phyloP scores from a whole-genome alignment of 495 filamentous ascomycete species.

The Daldinia grandis region DNA sequence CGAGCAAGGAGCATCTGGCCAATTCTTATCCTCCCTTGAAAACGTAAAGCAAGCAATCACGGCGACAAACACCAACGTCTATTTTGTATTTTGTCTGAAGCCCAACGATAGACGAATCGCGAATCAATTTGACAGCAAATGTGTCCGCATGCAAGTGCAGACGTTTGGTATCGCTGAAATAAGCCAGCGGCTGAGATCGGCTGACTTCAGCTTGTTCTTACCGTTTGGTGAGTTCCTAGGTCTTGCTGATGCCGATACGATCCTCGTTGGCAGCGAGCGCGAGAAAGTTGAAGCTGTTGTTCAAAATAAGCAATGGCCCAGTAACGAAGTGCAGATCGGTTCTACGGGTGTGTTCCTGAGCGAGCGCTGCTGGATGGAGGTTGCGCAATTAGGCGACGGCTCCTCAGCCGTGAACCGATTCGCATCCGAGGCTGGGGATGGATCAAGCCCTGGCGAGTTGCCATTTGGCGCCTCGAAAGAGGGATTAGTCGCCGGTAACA shows the following conservation, averaged over 20 bases:
- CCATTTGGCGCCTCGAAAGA: constrained; percentile 75
- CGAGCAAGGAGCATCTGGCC: constrained; percentile 87
- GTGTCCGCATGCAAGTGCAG: constrained; percentile 91
- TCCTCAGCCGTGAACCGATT: constrained; percentile 63
- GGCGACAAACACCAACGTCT: constrained; percentile 83
- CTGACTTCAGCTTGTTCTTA: constrained; percentile 94
- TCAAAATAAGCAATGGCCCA: constrained; percentile 88
- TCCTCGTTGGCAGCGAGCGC: constrained; percentile 87
- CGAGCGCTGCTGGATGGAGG: constrained; percentile 91
- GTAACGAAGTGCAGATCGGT: constrained; percentile 89
- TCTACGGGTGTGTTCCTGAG: constrained; percentile 95
- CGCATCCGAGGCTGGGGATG: constrained; percentile 56
- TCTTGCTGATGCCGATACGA: constrained; percentile 79
- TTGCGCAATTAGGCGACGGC: constrained; percentile 77
- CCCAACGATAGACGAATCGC: constrained; percentile 97
- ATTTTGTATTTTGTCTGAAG: constrained; percentile 97
- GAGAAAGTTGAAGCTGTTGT: constrained; percentile 92
- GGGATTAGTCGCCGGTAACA: constrained; percentile 65
- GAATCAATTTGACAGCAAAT: constrained; percentile 99
- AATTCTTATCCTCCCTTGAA: constrained; percentile 89
- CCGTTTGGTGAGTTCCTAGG: constrained; percentile 96
- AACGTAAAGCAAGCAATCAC: constrained; percentile 86
- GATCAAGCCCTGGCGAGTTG: constrained; percentile 46
- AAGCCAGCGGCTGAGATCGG: constrained; percentile 87
- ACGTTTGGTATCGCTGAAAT: constrained; percentile 97